Conservation (phyloP, 2,329 filamentous ascomycete genomes). For the Diaporthe vaccinii region DNA sequence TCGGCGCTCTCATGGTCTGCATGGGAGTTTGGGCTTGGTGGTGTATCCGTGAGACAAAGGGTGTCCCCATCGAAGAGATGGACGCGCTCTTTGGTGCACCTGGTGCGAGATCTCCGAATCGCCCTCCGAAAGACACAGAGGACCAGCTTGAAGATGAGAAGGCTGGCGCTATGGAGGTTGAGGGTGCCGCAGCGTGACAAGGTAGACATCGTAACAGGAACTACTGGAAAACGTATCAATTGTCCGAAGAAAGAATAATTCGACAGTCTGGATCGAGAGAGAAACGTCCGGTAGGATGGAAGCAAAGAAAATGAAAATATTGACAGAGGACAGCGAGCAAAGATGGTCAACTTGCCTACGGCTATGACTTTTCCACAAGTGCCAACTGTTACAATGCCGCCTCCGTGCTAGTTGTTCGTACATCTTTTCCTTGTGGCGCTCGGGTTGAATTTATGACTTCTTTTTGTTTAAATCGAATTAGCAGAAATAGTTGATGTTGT, state of each 20-base stretch:
- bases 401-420: too few species aligned
- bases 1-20: conserved; percentile 8
- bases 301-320: too few species aligned
- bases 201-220: neutral
- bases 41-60: conserved; percentile 19
- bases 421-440: too few species aligned
- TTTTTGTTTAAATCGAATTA: too few species aligned
- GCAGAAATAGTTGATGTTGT: too few species aligned
- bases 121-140: neutral
- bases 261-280: neutral
- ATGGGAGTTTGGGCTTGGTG: conserved; percentile 28
- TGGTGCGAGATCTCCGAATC: neutral
- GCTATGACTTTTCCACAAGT: too few species aligned
- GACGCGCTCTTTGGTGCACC: conserved; percentile 25
- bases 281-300: too few species aligned
- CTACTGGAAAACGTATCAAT: neutral
- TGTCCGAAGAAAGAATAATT: neutral
- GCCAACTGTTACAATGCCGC: too few species aligned
- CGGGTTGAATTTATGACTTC: too few species aligned
- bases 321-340: too few species aligned
- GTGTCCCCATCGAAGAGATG: conserved; percentile 24
- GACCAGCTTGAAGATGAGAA: conserved; percentile 5
- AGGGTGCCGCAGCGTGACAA: neutral
- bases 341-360: too few species aligned
- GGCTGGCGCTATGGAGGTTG: neutral